Evolutionary conservation across 129 eudicot species (phyloP).

Genomic region (Flaveria linearis): DNA sequence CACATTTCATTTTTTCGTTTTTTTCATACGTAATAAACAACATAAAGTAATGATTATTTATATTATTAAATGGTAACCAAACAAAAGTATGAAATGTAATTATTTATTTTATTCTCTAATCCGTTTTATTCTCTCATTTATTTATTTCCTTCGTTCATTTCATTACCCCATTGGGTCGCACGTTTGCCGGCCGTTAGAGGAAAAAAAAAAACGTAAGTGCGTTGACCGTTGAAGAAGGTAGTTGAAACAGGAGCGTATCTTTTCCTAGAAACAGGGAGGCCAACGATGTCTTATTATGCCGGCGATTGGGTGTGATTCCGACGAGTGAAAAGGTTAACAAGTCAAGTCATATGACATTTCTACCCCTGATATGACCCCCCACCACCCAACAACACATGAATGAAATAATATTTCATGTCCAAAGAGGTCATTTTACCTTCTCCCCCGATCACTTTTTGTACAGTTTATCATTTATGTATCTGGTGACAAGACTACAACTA

Average conservation of each 20-base stretch:
- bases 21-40: too few species aligned
- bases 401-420: background rate
- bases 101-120: too few species aligned
- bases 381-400: background rate
- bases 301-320: background rate
- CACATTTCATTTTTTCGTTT: too few species aligned
- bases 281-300: conserved; percentile 18
- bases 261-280: conserved; percentile 3
- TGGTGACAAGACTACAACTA: background rate
- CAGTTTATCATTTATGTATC: conserved; percentile 11
- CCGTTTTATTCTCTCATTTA: too few species aligned
- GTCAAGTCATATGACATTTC: background rate
- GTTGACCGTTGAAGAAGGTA: conserved; percentile 7
- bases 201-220: background rate
- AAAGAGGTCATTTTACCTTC: background rate
- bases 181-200: too few species aligned
- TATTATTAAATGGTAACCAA: too few species aligned
- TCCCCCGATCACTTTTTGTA: background rate
- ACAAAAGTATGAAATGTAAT: too few species aligned
- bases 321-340: background rate
- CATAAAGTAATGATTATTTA: too few species aligned
- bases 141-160: too few species aligned
- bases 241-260: conserved; percentile 3
- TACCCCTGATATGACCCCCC: background rate
- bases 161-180: too few species aligned